These are phyloP conservation scores for Filobasidium wieringae DNA, from an alignment of 768 basidiomycete genomes.

Conservation along the genomic window DNA sequence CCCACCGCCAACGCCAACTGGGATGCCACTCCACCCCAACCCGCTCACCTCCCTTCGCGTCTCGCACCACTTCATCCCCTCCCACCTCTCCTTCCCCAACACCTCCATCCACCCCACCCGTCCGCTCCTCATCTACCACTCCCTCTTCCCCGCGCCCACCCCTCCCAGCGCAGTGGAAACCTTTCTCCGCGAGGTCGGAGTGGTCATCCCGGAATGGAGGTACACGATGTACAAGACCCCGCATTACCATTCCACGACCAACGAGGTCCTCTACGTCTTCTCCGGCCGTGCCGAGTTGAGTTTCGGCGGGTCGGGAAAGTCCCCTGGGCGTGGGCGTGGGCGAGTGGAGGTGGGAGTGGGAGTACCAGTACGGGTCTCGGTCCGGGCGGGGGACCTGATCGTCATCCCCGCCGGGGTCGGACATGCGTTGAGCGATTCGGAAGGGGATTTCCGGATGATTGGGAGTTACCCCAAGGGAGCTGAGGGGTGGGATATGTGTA, in stretches of 20 bases:
- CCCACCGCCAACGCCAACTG: not conserved
- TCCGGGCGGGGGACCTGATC: slow-evolving; percentile 41
- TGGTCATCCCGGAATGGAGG: slow-evolving; percentile 42
- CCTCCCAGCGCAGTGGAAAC: slow-evolving; percentile 32
- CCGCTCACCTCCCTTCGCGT: not conserved
- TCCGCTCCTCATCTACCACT: slow-evolving; percentile 31
- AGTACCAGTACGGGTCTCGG: slow-evolving; percentile 28
- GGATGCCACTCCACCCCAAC: not conserved
- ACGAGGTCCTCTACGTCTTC: slow-evolving; percentile 42
- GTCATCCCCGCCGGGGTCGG: slow-evolving; percentile 43
- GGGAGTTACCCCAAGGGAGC: slow-evolving; percentile 41
- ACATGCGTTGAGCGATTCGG: slow-evolving; percentile 30
- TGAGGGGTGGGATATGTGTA: slow-evolving; percentile 42
- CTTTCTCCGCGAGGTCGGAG: slow-evolving; percentile 37
- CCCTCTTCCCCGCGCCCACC: slow-evolving; percentile 29
- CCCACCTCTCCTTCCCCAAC: slow-evolving; percentile 39
- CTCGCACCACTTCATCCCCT: slow-evolving; percentile 34
- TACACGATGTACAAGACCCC: slow-evolving; percentile 43
- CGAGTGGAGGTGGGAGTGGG: not conserved
- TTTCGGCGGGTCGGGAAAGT: slow-evolving; percentile 42
- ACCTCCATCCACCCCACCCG: slow-evolving; percentile 34
- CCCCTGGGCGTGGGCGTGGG: slow-evolving; percentile 14
- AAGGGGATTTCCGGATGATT: slow-evolving; percentile 40
- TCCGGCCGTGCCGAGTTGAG: slow-evolving; percentile 34
- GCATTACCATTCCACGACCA: slow-evolving; percentile 44